A percentile compares a stretch with the other conserved stretches of the same genome.
phyloP scores from a whole-genome alignment of 805 yeast species.

The Priceomyces carsonii region DNA sequence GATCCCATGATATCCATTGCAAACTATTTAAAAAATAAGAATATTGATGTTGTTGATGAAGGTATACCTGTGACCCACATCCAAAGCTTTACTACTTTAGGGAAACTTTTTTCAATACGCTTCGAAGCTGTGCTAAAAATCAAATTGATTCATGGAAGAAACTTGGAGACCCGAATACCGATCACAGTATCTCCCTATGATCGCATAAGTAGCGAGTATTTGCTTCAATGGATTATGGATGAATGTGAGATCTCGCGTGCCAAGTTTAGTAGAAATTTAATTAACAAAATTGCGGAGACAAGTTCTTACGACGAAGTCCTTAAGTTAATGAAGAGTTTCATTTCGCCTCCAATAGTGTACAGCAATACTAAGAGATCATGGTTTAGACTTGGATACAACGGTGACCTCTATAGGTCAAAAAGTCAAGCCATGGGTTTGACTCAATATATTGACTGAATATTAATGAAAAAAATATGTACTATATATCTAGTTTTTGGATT shows the following conservation, averaged over 20 bases:
- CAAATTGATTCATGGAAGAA: slow-evolving; percentile 50
- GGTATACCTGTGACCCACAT: slow-evolving; percentile 46
- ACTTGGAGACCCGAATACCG: slow-evolving; percentile 51
- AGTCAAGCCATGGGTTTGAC: slow-evolving; percentile 17
- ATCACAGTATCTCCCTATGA: slow-evolving; percentile 57
- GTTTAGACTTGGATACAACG: slow-evolving; percentile 40
- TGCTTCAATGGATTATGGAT: slow-evolving; percentile 52
- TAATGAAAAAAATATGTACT: too few species aligned
- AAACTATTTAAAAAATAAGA: slow-evolving; percentile 21
- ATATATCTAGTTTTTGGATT: too few species aligned
- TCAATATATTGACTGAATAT: slow-evolving; percentile 27
- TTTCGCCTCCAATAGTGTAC: slow-evolving; percentile 29
- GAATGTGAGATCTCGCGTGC: slow-evolving; percentile 50
- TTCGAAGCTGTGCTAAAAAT: slow-evolving; percentile 53
- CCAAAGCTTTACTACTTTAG: slow-evolving; percentile 53
- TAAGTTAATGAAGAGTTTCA: slow-evolving; percentile 19
- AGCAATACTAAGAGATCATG: slow-evolving; percentile 34
- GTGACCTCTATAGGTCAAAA: slow-evolving; percentile 29
- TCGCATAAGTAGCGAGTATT: slow-evolving; percentile 44
- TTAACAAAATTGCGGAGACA: slow-evolving; percentile 19
- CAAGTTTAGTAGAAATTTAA: slow-evolving; percentile 31
- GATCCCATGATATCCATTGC: slow-evolving; percentile 15
- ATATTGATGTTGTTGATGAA: slow-evolving; percentile 28
- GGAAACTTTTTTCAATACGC: slow-evolving; percentile 50
- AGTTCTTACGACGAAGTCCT: slow-evolving; percentile 21